Evolutionary conservation across 2,329 filamentous ascomycete species (phyloP), one percentile per base, ranked within the genome.

Genomic region (Pseudocercospora musae): DNA sequence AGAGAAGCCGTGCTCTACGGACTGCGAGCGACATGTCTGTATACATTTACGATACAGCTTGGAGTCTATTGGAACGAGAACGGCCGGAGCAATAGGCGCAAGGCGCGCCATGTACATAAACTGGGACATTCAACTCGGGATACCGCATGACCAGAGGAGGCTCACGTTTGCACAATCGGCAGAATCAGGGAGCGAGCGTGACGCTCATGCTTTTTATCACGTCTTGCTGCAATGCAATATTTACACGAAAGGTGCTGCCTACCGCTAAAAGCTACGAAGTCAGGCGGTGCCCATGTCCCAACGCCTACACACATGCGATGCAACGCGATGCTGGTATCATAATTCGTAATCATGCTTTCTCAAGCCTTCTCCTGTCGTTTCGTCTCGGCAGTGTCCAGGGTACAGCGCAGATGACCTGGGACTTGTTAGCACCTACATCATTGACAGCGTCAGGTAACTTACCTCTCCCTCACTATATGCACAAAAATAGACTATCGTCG

Each of bases 391-490:
- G 71, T 23, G 79, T 81, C 80, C 80, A 82, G 50, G 80, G 80
- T 58, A 81, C 76, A 20, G 78, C 78, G 63, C 80, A 82, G 29
- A 82, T 78, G 55, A 81, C 72, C 79, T 81, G 58, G 2, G 27
- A 48, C 10, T 58, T 49, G 55, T 59, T 33, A 60, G 57, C 57
- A 58, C 37, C 33, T n/a, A 21, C 46, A 18, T 18, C 15, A 56
- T 4, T 5, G n/a, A 13, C 9, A 13, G 25, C n/a, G 48, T 15
- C 11, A 33, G 23, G 15, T 7, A 23, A 62, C 89, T 74, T 78
- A 96, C 93, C 88, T 99, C 95, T 78, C 95, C 95, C 78, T 99
- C 94, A 72, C 89, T 95, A 73, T 96, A 98, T 1, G 91, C 95
- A 93, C 93, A 97, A 72, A 98, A 96, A 78, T 98, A 99, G 13